Evolutionary conservation across 768 basidiomycete species (phyloP).

Genomic region (Tubosaeta sp.): DNA sequence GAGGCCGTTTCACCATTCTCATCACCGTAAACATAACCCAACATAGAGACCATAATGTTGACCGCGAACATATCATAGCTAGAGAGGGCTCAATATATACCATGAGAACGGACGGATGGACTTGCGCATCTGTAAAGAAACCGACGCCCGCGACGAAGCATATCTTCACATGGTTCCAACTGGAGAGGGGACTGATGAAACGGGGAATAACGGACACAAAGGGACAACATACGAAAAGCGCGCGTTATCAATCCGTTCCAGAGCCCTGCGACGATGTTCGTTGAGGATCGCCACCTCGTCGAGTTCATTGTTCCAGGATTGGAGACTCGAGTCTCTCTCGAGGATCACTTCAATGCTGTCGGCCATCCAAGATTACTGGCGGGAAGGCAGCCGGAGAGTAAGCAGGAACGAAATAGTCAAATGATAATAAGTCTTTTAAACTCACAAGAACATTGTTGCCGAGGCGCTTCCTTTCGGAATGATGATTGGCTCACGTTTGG

Average conservation of each 20-base stretch:
- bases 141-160: slow-evolving; percentile 68
- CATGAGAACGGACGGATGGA: slow-evolving; percentile 4
- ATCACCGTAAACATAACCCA: slow-evolving; percentile 73
- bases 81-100: slow-evolving; percentile 1
- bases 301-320: background rate
- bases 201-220: background rate
- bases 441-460: slow-evolving; percentile 1
- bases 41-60: slow-evolving; percentile 77
- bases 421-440: slow-evolving; percentile 14
- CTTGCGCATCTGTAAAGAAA: slow-evolving; percentile 83
- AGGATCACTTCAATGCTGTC: background rate
- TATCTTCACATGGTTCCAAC: slow-evolving; percentile 81
- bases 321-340: background rate
- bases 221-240: slow-evolving; percentile 60
- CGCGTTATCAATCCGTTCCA: slow-evolving; percentile 83
- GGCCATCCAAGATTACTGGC: slow-evolving; percentile 12
- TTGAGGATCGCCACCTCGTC: slow-evolving; percentile 40
- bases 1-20: slow-evolving; percentile 10
- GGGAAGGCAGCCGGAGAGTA: background rate
- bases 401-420: slow-evolving; percentile 1
- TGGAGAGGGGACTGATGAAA: slow-evolving; percentile 21
- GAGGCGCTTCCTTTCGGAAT: slow-evolving; percentile 2
- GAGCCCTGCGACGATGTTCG: slow-evolving; percentile 68
- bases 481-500: slow-evolving; percentile 13
- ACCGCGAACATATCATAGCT: slow-evolving; percentile 84